Percentiles rank a stretch among this genome's conserved stretches.
These are phyloP conservation scores for Acacia acuminata DNA, from an alignment of 306 rosid species.

Conservation along the genomic window DNA sequence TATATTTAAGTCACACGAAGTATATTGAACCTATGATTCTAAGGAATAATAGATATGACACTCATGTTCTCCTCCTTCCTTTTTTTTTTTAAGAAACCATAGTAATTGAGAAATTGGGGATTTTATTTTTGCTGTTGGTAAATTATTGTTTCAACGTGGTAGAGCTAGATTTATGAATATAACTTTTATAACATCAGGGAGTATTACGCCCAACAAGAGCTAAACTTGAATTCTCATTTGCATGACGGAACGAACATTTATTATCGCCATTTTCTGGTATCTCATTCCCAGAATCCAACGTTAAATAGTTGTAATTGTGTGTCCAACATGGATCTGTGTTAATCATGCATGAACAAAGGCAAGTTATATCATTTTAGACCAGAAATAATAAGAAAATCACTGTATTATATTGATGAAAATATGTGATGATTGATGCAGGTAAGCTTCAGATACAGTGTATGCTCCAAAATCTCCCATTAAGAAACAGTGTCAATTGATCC, in stretches of 20 bases:
- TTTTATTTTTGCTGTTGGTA: too few species aligned
- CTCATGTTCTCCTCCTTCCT: too few species aligned
- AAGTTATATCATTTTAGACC: not conserved
- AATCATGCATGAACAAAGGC: not conserved
- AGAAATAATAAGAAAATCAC: not conserved
- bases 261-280: slow-evolving; percentile 36
- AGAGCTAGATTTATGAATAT: too few species aligned
- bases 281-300: slow-evolving; percentile 15
- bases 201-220: slow-evolving; percentile 10
- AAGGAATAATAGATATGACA: too few species aligned
- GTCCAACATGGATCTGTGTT: not conserved
- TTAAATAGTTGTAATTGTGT: not conserved
- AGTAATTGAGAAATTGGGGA: too few species aligned
- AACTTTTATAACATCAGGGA: too few species aligned
- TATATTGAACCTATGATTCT: too few species aligned
- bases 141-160: too few species aligned
- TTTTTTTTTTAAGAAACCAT: too few species aligned
- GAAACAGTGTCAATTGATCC: slow-evolving; percentile 51
- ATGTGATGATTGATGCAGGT: slow-evolving; percentile 13
- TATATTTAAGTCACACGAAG: too few species aligned
- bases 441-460: slow-evolving; percentile 31
- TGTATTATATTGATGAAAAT: slow-evolving; percentile 29
- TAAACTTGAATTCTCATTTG: not conserved
- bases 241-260: slow-evolving; percentile 25
- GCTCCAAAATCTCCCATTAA: slow-evolving; percentile 24